These are phyloP conservation scores for Cryomyces antarcticus DNA, from an alignment of 495 filamentous ascomycete species.

Conservation along the genomic window DNA sequence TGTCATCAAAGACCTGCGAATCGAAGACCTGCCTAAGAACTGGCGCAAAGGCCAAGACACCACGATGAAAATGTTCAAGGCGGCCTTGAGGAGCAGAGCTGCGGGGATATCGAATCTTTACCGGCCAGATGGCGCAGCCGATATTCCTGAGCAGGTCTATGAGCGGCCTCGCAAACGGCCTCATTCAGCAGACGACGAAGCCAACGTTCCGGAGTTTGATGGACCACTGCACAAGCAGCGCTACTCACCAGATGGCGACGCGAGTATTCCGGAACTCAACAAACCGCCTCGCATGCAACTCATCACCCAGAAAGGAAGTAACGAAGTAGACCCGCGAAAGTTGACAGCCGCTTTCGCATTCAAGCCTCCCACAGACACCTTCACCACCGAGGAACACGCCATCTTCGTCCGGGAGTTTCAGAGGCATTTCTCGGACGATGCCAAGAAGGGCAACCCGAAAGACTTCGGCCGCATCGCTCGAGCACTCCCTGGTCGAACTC, in stretches of 20 bases:
- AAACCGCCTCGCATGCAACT: conserved; percentile 10
- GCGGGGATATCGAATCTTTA: conserved; percentile 41
- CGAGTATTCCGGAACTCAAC: conserved; percentile 19
- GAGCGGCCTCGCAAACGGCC: too few species aligned
- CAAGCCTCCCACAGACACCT: conserved; percentile 59
- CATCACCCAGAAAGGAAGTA: conserved; percentile 50
- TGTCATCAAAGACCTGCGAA: too few species aligned
- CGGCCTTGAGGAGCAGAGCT: conserved; percentile 45
- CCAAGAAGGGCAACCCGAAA: conserved; percentile 43
- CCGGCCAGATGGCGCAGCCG: conserved; percentile 69
- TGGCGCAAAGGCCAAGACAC: too few species aligned
- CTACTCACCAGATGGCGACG: too few species aligned
- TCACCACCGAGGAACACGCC: conserved; percentile 57
- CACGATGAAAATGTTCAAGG: conserved; percentile 38
- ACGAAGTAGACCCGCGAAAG: conserved; percentile 41
- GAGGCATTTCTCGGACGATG: too few species aligned
- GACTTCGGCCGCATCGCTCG: conserved; percentile 80
- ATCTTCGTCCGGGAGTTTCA: conserved; percentile 55
- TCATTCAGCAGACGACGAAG: too few species aligned
- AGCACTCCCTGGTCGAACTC: conserved; percentile 46
- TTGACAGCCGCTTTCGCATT: conserved; percentile 54
- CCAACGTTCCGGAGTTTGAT: too few species aligned
- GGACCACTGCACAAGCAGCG: too few species aligned
- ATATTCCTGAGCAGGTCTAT: conserved; percentile 45
- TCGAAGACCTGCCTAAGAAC: too few species aligned